Evolutionary conservation across 1,139 yeast species (phyloP), one percentile per base, ranked within the genome.

Genomic region (Pichia sp.): DNA sequence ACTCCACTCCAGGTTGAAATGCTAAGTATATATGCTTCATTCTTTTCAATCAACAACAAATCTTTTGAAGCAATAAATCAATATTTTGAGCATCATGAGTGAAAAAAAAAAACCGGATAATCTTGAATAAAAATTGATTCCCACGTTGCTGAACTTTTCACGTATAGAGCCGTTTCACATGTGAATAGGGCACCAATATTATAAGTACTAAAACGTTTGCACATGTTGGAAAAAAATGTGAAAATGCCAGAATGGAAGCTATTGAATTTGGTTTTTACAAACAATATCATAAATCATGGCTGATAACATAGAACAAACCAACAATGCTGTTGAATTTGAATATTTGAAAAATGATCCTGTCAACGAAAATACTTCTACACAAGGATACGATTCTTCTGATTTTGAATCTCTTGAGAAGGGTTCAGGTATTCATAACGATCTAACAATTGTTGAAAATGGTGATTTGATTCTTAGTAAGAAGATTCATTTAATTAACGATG

Each of bases 401-500:
- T 30, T 30, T 30, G 33, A 30, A 3, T 30, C 33, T 11, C 33
- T 30, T 7, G 33, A 30, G 10, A 30, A 30, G 14, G 33, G 33
- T 30, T 30, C 33, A 28, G 8, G 29, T 11, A 8, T 30, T 4
- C 13, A 30, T 30, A 30, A 30, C 14, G 57, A 54, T 45, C 28
- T 54, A 31, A 46, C 49, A 2, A 28, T 46, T 11, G 56, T 54
- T 5, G 62, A 57, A 50, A 51, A 51, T 45, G 43, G 49, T 18
- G 67, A 65, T 50, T 42, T 47, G 0, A 65, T 58, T 11, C 53
- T 64, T 18, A 50, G 51, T 13, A 57, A 53, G 29, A 65, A 65
- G 47, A 64, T 65, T 45, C 50, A 53, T 29, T 49, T 64, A 22
- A 57, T 78, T 49, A 76, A 77, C 60, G 63, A 75, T 51, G 80